These are phyloP conservation scores for Phytomonas serpens DNA, from an alignment of 208 protist genomes.

Conservation along the genomic window DNA sequence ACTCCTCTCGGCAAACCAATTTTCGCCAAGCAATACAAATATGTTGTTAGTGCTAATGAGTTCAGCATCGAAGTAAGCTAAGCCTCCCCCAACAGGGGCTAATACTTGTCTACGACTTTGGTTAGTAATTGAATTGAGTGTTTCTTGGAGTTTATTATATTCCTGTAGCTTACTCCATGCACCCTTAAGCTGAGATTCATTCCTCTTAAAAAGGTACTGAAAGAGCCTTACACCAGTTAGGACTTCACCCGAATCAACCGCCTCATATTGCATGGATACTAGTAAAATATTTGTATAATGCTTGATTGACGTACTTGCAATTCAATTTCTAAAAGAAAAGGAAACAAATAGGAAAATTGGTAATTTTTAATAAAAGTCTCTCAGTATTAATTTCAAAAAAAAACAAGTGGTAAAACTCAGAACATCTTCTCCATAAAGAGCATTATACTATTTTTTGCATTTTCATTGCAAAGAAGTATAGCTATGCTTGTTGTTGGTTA, in stretches of 20 bases:
- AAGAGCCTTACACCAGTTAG: conserved; percentile 68
- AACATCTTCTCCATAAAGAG: not conserved
- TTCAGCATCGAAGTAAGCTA: conserved; percentile 74
- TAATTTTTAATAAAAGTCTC: conserved; percentile 2
- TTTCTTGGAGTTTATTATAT: conserved; percentile 43
- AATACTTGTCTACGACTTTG: conserved; percentile 46
- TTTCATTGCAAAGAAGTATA: not conserved
- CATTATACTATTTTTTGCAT: not conserved
- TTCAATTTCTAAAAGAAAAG: not conserved
- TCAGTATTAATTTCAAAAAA: not conserved
- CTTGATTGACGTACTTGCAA: not conserved
- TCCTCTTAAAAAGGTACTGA: conserved; percentile 42
- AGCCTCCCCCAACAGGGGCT: conserved; percentile 69
- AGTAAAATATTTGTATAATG: conserved; percentile 6
- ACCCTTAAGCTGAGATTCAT: conserved; percentile 31
- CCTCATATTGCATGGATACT: conserved; percentile 11
- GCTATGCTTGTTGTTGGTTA: not conserved
- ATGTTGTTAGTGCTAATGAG: conserved; percentile 78
- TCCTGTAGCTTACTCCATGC: conserved; percentile 23
- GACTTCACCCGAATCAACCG: conserved; percentile 32
- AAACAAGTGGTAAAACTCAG: not conserved
- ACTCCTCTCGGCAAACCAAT: conserved; percentile 85
- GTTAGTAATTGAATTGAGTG: conserved; percentile 43
- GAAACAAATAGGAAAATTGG: not conserved
- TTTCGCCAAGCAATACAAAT: conserved; percentile 79